phyloP scores from a whole-genome alignment of 768 basidiomycete species.

The Hericium erinaceus region DNA sequence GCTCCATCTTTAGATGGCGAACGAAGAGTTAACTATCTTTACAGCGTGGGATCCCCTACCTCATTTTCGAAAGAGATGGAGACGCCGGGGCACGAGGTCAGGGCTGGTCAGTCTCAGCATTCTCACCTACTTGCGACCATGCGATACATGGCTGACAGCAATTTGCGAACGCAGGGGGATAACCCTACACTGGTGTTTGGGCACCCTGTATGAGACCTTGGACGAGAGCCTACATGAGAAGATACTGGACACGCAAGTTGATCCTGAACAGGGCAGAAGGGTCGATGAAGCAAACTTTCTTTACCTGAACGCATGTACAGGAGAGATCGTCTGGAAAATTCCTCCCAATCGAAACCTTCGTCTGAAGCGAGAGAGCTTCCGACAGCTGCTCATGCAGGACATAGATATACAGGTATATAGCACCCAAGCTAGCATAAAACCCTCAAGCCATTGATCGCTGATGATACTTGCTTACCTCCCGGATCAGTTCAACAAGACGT shows the following conservation, averaged over 20 bases:
- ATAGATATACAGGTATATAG: not conserved
- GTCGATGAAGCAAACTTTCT: not conserved
- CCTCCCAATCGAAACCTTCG: not conserved
- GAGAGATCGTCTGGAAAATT: not conserved
- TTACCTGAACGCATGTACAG: not conserved
- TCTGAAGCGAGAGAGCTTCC: not conserved
- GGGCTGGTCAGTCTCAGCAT: not conserved
- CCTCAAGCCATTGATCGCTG: not conserved
- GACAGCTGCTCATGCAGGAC: not conserved
- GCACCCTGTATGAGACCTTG: not conserved
- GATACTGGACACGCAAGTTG: not conserved
- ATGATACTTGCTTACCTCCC: not conserved
- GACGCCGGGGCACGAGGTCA: not conserved
- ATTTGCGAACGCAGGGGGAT: not conserved
- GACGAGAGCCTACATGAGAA: not conserved
- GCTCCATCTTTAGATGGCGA: not conserved
- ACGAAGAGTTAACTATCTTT: not conserved
- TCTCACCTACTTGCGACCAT: not conserved
- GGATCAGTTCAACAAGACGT: not conserved
- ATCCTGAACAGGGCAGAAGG: not conserved
- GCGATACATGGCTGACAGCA: not conserved
- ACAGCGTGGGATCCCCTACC: not conserved
- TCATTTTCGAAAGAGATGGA: not conserved
- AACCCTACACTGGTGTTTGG: not conserved
- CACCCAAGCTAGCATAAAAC: not conserved